phyloP scores from a whole-genome alignment of 2,329 filamentous ascomycete species.

The Paecilomyces formosus region DNA sequence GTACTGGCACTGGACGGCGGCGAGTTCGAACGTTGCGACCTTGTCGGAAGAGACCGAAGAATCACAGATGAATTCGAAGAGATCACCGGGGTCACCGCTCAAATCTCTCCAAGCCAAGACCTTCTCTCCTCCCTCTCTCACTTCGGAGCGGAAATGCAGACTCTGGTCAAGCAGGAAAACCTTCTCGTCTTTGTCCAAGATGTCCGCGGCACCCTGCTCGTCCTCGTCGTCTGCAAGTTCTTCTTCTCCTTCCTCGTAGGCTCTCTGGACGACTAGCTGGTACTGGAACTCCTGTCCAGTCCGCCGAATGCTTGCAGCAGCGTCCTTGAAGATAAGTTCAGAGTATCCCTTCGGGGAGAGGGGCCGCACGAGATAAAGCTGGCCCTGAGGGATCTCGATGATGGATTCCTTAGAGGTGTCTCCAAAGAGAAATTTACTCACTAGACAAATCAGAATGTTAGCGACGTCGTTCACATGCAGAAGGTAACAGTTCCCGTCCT shows the following conservation, averaged over 20 bases:
- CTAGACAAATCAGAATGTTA: slow-evolving; percentile 36
- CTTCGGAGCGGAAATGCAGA: slow-evolving; percentile 78
- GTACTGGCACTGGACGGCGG: slow-evolving; percentile 91
- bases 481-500: background rate
- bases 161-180: slow-evolving; percentile 91
- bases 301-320: slow-evolving; percentile 80
- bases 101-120: slow-evolving; percentile 92
- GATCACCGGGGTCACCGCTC: slow-evolving; percentile 84
- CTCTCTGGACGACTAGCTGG: slow-evolving; percentile 90
- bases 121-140: slow-evolving; percentile 70
- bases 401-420: slow-evolving; percentile 86
- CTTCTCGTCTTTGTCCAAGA: slow-evolving; percentile 94
- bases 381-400: slow-evolving; percentile 89
- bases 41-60: slow-evolving; percentile 59
- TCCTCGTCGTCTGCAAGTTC: slow-evolving; percentile 87
- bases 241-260: slow-evolving; percentile 95
- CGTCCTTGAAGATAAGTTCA: slow-evolving; percentile 98
- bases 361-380: slow-evolving; percentile 93
- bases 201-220: slow-evolving; percentile 69
- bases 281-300: slow-evolving; percentile 96
- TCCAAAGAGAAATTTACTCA: slow-evolving; percentile 86
- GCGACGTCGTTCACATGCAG: background rate
- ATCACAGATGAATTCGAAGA: slow-evolving; percentile 98
- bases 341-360: slow-evolving; percentile 95
- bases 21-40: slow-evolving; percentile 71